Conservation (phyloP, 2,329 filamentous ascomycete species). For the Cadophora gregata region DNA sequence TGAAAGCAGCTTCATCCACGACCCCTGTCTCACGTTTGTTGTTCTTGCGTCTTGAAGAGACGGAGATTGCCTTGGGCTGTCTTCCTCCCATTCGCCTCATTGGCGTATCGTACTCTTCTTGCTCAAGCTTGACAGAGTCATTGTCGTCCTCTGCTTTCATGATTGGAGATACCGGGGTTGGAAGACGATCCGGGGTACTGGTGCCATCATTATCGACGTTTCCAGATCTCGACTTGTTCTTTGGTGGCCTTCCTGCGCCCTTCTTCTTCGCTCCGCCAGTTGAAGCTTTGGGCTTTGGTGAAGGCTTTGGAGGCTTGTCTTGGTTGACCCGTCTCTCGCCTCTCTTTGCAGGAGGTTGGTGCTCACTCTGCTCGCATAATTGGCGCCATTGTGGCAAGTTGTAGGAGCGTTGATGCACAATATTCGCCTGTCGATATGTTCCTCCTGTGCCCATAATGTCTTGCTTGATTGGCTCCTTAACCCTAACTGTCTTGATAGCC, state of each 20-base stretch:
- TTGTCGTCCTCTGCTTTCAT: slow-evolving; percentile 46
- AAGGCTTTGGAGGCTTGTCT: slow-evolving; percentile 44
- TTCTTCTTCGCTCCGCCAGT: slow-evolving; percentile 32
- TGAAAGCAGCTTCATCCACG: slow-evolving; percentile 89
- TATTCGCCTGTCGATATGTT: slow-evolving; percentile 95
- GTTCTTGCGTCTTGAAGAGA: slow-evolving; percentile 86
- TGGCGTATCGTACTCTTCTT: slow-evolving; percentile 52
- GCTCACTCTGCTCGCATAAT: slow-evolving; percentile 91
- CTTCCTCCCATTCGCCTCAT: slow-evolving; percentile 54
- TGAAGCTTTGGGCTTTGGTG: slow-evolving; percentile 41
- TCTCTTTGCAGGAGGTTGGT: slow-evolving; percentile 90
- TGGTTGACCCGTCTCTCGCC: slow-evolving; percentile 73
- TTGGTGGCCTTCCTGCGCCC: slow-evolving; percentile 33
- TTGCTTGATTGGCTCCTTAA: slow-evolving; percentile 97
- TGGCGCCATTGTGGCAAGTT: slow-evolving; percentile 96
- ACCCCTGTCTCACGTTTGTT: slow-evolving; percentile 80
- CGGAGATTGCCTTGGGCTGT: slow-evolving; percentile 64
- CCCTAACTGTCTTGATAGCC: slow-evolving; percentile 86
- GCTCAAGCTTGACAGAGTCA: slow-evolving; percentile 44
- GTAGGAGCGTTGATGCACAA: slow-evolving; percentile 94
- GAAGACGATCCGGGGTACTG: slow-evolving; percentile 52
- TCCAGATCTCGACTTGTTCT: slow-evolving; percentile 37
- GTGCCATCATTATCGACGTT: slow-evolving; percentile 47
- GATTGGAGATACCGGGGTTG: slow-evolving; percentile 58
- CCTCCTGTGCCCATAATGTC: slow-evolving; percentile 97